These are phyloP conservation scores for Stagonosporopsis rhizophila DNA, from an alignment of 2,329 filamentous ascomycete species.

Conservation along the genomic window DNA sequence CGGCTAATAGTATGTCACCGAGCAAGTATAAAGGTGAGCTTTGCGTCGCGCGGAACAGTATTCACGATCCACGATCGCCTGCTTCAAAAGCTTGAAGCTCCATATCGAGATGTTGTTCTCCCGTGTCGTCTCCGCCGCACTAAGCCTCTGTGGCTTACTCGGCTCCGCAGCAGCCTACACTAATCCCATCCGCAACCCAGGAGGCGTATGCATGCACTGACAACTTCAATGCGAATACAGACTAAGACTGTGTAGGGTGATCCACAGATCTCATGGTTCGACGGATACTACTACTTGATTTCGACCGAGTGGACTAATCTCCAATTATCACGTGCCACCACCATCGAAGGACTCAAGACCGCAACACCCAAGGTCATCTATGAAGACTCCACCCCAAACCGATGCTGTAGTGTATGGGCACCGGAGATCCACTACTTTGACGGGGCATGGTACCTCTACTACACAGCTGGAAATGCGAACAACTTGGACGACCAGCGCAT, in stretches of 20 bases:
- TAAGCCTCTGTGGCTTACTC: background rate
- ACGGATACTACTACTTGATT: conserved; percentile 65
- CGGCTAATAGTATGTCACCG: background rate
- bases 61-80: background rate
- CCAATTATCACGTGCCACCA: conserved; percentile 61
- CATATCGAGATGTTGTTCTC: background rate
- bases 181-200: conserved; percentile 6
- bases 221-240: background rate
- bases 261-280: conserved; percentile 60
- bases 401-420: conserved; percentile 62
- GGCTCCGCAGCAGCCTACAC: background rate
- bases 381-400: conserved; percentile 53
- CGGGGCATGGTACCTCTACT: conserved; percentile 63
- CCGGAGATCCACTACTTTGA: conserved; percentile 62
- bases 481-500: conserved; percentile 59
- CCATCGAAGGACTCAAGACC: conserved; percentile 62
- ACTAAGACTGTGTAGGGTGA: conserved; percentile 15
- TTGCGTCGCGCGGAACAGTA: background rate
- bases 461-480: conserved; percentile 57
- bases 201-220: background rate
- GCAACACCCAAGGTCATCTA: conserved; percentile 60
- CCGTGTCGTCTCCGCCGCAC: background rate
- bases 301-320: conserved; percentile 64
- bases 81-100: background rate
- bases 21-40: background rate